A percentile compares a stretch with the other conserved stretches of the same genome.
Evolutionary conservation across 768 basidiomycete genomes (phyloP).

Genomic region (Trametes sanguinea): DNA sequence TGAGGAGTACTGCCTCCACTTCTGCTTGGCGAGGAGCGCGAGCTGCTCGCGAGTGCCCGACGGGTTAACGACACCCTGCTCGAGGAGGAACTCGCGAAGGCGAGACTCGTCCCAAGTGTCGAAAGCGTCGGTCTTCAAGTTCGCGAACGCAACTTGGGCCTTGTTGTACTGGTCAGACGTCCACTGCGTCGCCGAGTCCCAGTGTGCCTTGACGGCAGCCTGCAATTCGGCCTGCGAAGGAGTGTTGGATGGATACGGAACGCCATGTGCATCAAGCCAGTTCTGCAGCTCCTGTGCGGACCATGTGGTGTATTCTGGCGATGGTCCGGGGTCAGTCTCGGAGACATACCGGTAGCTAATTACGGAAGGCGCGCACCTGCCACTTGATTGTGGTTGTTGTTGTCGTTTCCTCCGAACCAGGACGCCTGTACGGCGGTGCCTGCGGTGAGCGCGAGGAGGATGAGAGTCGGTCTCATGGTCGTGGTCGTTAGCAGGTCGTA

Average conservation of each 20-base stretch:
- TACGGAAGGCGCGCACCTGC: slow-evolving; percentile 32
- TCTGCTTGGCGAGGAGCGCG: slow-evolving; percentile 71
- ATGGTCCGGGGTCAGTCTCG: not conserved
- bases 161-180: slow-evolving; percentile 61
- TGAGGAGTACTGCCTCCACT: slow-evolving; percentile 58
- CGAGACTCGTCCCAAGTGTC: slow-evolving; percentile 86
- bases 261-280: slow-evolving; percentile 70
- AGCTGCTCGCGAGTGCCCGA: slow-evolving; percentile 79
- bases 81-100: slow-evolving; percentile 80
- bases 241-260: slow-evolving; percentile 47
- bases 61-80: slow-evolving; percentile 86
- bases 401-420: slow-evolving; percentile 34
- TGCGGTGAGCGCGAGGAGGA: slow-evolving; percentile 35
- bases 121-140: slow-evolving; percentile 59
- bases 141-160: slow-evolving; percentile 61
- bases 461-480: slow-evolving; percentile 22
- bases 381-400: slow-evolving; percentile 15
- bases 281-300: slow-evolving; percentile 59
- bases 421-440: slow-evolving; percentile 33
- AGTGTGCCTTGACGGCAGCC: slow-evolving; percentile 62
- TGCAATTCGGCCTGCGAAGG: slow-evolving; percentile 31
- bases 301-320: slow-evolving; percentile 52
- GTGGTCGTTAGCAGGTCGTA: slow-evolving; percentile 12
- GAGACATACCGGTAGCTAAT: slow-evolving; percentile 24
- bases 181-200: slow-evolving; percentile 50